Conservation (phyloP, 1,284 basidiomycete species). For the Sanghuangporus weigelae region DNA sequence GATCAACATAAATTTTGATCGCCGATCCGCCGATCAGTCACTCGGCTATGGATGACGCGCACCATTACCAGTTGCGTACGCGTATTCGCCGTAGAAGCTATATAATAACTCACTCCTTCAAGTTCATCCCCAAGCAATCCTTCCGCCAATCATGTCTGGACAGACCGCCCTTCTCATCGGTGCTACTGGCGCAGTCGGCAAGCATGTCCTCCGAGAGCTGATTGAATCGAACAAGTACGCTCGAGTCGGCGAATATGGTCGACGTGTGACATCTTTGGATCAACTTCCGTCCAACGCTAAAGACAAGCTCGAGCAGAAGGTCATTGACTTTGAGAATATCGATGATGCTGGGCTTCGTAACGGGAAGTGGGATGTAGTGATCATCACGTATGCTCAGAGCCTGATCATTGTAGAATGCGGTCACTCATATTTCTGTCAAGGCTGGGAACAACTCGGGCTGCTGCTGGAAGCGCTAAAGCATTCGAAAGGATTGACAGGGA, state of each 20-base stretch:
- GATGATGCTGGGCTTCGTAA: constrained; percentile 44
- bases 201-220: constrained; percentile 26
- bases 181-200: constrained; percentile 29
- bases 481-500: constrained; percentile 36
- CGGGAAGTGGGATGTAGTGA: constrained; percentile 66
- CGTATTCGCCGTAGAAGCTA: too few relatives aligned
- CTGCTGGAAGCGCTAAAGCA: constrained; percentile 29
- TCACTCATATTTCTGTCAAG: constrained; percentile 4
- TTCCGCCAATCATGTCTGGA: constrained; percentile 7
- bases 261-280: constrained; percentile 25
- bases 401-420: neutral
- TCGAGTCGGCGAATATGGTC: constrained; percentile 28
- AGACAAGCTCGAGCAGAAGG: constrained; percentile 40
- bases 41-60: too few relatives aligned
- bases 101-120: too few relatives aligned
- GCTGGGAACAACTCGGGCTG: constrained; percentile 29
- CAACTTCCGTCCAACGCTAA: constrained; percentile 11
- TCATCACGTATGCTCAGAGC: constrained; percentile 26
- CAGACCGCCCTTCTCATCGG: constrained; percentile 29
- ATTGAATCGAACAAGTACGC: constrained; percentile 24
- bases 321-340: constrained; percentile 63
- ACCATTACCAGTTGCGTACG: too few relatives aligned
- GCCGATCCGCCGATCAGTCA: too few relatives aligned
- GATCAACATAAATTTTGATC: too few relatives aligned
- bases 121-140: neutral